phyloP scores from a whole-genome alignment of 2,329 filamentous ascomycete species.

The Waltergamsia citrina region DNA sequence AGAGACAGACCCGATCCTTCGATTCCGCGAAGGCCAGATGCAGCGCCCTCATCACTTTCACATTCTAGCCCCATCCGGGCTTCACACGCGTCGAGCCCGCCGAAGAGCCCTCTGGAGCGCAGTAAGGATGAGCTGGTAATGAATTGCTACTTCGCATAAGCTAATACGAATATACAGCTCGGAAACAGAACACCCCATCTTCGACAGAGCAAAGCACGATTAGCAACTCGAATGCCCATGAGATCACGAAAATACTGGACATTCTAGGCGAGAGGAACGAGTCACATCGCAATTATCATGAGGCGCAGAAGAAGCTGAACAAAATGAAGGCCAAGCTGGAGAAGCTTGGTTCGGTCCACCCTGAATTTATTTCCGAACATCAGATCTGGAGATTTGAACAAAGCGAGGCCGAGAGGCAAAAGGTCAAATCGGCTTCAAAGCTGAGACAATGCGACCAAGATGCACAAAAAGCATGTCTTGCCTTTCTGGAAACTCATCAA shows the following conservation, averaged over 20 bases:
- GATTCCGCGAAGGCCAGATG: too few species aligned
- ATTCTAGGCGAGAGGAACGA: not conserved
- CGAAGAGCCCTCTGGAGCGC: too few species aligned
- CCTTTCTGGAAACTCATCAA: not conserved
- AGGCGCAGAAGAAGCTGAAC: not conserved
- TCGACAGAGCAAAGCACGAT: too few species aligned
- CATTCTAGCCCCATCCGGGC: too few species aligned
- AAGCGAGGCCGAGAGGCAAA: not conserved
- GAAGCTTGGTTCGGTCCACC: not conserved
- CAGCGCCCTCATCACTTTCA: too few species aligned
- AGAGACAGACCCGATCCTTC: too few species aligned
- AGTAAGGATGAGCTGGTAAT: too few species aligned
- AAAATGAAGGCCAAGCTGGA: not conserved
- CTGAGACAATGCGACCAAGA: not conserved
- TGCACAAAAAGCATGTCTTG: not conserved
- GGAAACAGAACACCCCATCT: too few species aligned
- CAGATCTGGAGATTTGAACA: not conserved
- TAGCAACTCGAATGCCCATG: too few species aligned
- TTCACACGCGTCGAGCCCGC: too few species aligned
- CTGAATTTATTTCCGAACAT: not conserved
- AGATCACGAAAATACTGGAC: not conserved
- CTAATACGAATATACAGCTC: too few species aligned
- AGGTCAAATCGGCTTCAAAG: not conserved
- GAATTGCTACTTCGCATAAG: too few species aligned
- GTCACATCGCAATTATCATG: not conserved